Base-by-base conservation (phyloP, 208 protist genomes). In the Crithidia expoeki region DNA sequence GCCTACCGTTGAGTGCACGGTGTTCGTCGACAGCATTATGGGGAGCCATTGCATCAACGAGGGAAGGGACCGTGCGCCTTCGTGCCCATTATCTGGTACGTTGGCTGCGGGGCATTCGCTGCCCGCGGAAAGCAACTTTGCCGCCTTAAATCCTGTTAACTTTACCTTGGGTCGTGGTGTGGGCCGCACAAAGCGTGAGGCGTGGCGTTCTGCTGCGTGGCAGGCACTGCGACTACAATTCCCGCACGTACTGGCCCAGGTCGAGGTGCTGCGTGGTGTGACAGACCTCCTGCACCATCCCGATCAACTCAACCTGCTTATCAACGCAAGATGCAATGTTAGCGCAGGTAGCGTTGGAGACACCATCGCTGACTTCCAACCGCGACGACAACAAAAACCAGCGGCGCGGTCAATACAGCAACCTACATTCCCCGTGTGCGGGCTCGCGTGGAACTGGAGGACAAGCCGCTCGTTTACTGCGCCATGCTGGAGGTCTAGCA, bases 221-320 rank as follows among this genome's bases (percentile, higher is more conserved):
- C 64, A 84, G 47, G 88, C 84, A 4, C 59, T 93, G n/a, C 72
- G 60, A 0, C 52, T 64, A 9, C 87, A 90, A 59, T 93, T 87
- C 65, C 82, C 83, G 19, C 52, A 58, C 23, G 63, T 79, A 11
- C 27, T 85, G 10, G 32, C 58, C 7, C 87, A 93, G 57, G 33
- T 90, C 25, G 79, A 85, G 23, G 58, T 65, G 17, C 73, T 81
- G 44, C 74, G 78, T 19, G 28, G 64, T 2, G 53, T 83, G 14
- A 61, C 78, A 25, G 76, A 73, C 56, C 21, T 86, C 21, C 11
- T 52, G 11, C 62, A 61, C 7, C 55, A 51, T 19, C 82, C 60
- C 21, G 55, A 78, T 25, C 40, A 55, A 5, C 59, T 72, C 34
- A 55, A 71, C 32, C 57, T 67, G 4, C 70, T 61, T n/a, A n/a